Base-by-base conservation (phyloP, 2,329 filamentous ascomycete genomes). In the Botrytis sinoallii region DNA sequence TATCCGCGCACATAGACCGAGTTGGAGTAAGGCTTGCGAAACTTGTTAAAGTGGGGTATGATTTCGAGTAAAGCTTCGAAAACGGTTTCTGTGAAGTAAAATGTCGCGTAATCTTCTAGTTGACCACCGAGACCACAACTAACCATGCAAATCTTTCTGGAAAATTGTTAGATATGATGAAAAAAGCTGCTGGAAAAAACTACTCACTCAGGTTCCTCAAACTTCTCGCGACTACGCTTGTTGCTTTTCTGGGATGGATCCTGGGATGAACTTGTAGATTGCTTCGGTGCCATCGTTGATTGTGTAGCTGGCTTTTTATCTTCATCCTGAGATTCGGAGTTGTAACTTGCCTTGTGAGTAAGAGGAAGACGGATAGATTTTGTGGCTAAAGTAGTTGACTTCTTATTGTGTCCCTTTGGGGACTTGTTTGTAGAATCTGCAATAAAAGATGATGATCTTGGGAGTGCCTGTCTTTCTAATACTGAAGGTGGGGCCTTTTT, bases 131-230 rank as follows among this genome's bases (percentile, higher is more conserved):
- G 22, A 29, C 52, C 52, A 57, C 52, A 57, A 57, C n/a, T 57
- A 29, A 67, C 52, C 8, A 52, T 35, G 8, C 8, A 67, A 4
- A 2, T 10, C 14, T n/a, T 16, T 8, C 32, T 52, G 22, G n/a
- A 7, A 6, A 38, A 52, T 12, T 67, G 32, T 67, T 20, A 67
- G 44, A 4, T 46, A 5, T n/a, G 3, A 3, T 2, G 2, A 4
- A 9, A 4, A 1, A 38, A 52, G 9, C 1, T 38, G 6, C 1
- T 20, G 14, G 22, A 2, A 10, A 22, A 38, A 9, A n/a, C 0
- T 14, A 10, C 32, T 52, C n/a, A 38, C 64, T 52, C 32, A 4
- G 35, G 32, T 2, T 40, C 64, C 22, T 67, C 64, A 9, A 35
- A 52, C 9, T 52, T 5, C 14, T n/a, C 44, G 22, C 44, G 22